These are phyloP conservation scores for Fulvia fulva DNA, from an alignment of 2,329 filamentous ascomycete genomes.

Conservation along the genomic window DNA sequence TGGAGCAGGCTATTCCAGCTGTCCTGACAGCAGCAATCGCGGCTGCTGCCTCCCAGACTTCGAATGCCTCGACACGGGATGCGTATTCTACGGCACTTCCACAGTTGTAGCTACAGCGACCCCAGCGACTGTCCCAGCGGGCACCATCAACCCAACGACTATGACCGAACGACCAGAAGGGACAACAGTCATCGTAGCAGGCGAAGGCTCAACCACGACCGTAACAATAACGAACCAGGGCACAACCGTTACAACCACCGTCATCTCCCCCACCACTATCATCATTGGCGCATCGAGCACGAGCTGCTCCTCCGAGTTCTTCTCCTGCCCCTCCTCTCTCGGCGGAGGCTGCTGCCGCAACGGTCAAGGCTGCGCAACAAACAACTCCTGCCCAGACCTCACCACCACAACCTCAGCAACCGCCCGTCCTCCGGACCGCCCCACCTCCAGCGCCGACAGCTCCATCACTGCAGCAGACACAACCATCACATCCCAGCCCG, in stretches of 20 bases:
- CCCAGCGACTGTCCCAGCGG: conserved; percentile 22
- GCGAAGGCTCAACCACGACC: conserved; percentile 24
- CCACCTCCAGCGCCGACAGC: conserved; percentile 34
- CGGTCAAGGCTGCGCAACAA: conserved; percentile 42
- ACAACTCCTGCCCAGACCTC: conserved; percentile 35
- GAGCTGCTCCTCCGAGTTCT: conserved; percentile 42
- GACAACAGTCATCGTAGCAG: conserved; percentile 17
- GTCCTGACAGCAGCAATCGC: conserved; percentile 61
- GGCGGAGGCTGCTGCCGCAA: conserved; percentile 50
- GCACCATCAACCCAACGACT: conserved; percentile 12
- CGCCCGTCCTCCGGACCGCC: conserved; percentile 40
- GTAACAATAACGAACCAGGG: conserved; percentile 29
- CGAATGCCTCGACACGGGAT: conserved; percentile 65
- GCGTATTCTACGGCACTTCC: conserved; percentile 47
- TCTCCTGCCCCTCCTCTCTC: conserved; percentile 44
- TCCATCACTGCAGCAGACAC: conserved; percentile 17
- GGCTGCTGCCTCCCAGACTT: conserved; percentile 74
- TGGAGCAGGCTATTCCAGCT: conserved; percentile 58
- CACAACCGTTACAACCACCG: conserved; percentile 28
- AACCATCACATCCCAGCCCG: conserved; percentile 29
- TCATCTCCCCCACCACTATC: conserved; percentile 28
- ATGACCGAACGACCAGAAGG: not conserved
- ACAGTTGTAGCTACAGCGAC: conserved; percentile 28
- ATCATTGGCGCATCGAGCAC: conserved; percentile 23
- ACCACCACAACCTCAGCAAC: conserved; percentile 33